Percentiles rank a stretch among this genome's conserved stretches.
Evolutionary conservation across 2,329 filamentous ascomycete species (phyloP).

Genomic region (Monosporascus sp.): DNA sequence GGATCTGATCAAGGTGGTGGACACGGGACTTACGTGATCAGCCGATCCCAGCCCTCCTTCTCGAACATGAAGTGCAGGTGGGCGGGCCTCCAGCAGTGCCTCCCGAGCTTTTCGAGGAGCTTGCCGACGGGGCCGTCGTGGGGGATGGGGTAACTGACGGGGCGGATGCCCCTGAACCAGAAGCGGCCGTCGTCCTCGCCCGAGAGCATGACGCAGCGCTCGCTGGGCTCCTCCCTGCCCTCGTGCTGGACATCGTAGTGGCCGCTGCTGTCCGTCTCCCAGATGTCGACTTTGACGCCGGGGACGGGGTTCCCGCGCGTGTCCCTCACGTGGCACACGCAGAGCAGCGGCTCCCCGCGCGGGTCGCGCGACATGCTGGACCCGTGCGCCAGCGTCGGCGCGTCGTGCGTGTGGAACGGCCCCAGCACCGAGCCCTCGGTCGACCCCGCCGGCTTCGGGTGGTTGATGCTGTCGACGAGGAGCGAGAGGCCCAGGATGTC

Average conservation of each 20-base stretch:
- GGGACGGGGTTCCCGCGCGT: conserved; percentile 56
- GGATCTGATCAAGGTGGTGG: neutral
- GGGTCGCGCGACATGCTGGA: conserved; percentile 63
- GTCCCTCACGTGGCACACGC: conserved; percentile 68
- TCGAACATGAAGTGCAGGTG: conserved; percentile 91
- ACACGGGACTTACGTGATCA: conserved; percentile 66
- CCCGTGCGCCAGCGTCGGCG: conserved; percentile 52
- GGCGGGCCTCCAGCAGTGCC: conserved; percentile 73
- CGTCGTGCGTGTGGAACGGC: conserved; percentile 80
- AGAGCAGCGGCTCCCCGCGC: conserved; percentile 65
- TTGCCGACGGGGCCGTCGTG: conserved; percentile 79
- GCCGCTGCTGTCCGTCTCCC: conserved; percentile 79
- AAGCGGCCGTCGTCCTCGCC: conserved; percentile 66
- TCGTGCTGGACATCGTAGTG: conserved; percentile 78
- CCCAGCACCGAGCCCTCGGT: conserved; percentile 80
- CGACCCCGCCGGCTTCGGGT: conserved; percentile 65
- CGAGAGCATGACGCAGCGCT: conserved; percentile 64
- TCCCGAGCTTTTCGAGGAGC: conserved; percentile 57
- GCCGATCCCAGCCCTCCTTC: conserved; percentile 70
- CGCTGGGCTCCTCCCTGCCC: conserved; percentile 58
- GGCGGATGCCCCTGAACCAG: conserved; percentile 81
- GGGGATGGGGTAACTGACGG: conserved; percentile 81
- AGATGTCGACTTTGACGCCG: conserved; percentile 72
- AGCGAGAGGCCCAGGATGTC: conserved; percentile 76
- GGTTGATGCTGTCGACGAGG: conserved; percentile 77